Percentiles rank a stretch among this genome's conserved stretches.
Evolutionary conservation across 805 yeast genomes (phyloP).

Genomic region (Schizosaccharomyces octosporus): DNA sequence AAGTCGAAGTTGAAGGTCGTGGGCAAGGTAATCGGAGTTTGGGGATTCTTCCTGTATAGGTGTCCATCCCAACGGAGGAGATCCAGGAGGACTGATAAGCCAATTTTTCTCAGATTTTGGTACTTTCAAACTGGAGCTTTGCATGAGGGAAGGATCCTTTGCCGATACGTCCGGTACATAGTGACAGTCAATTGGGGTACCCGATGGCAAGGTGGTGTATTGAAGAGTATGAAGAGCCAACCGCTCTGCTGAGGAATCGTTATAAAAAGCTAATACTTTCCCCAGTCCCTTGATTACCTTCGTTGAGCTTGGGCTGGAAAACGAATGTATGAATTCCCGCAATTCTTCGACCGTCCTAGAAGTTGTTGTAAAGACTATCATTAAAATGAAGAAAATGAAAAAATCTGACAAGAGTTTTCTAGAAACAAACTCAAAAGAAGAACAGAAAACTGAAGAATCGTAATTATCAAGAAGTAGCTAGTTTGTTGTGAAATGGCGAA

Average conservation of each 20-base stretch:
- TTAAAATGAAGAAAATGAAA: not conserved
- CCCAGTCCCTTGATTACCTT: not conserved
- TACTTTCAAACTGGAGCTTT: not conserved
- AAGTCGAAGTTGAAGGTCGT: not conserved
- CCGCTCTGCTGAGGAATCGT: not conserved
- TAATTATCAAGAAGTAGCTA: too few species aligned
- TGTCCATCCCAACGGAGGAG: slow-evolving; percentile 12
- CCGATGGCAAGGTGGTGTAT: not conserved
- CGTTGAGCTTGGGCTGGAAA: not conserved
- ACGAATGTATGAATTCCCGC: not conserved
- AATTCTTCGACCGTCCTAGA: not conserved
- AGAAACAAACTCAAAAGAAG: not conserved
- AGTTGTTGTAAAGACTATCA: not conserved
- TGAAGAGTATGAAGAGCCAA: not conserved
- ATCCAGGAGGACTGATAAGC: slow-evolving; percentile 11
- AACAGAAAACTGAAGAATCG: not conserved
- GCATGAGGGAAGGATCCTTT: too few species aligned
- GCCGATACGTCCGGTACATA: not conserved
- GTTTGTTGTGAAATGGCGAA: too few species aligned
- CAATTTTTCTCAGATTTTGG: slow-evolving; percentile 9
- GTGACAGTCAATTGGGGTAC: not conserved
- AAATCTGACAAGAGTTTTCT: not conserved
- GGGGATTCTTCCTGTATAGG: slow-evolving; percentile 9
- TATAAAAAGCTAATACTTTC: not conserved
- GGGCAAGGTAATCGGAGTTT: slow-evolving; percentile 2